phyloP scores from a whole-genome alignment of 768 basidiomycete species.

The Stropharia rugosoannulata region DNA sequence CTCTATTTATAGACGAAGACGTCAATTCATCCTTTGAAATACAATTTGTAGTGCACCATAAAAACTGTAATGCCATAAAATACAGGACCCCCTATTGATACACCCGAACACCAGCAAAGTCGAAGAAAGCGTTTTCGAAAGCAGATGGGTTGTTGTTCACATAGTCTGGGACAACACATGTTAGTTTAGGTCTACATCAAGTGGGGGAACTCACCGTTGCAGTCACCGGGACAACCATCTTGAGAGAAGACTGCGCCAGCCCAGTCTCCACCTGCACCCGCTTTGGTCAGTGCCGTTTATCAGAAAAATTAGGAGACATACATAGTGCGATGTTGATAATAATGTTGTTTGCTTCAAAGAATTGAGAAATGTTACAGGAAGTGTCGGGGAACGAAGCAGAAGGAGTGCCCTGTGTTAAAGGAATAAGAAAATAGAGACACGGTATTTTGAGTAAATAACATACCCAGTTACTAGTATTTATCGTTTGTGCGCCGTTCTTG shows the following conservation, averaged over 20 bases:
- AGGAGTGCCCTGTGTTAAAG: slow-evolving; percentile 46
- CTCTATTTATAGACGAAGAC: not conserved
- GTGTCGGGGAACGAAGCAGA: slow-evolving; percentile 59
- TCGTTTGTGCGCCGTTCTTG: slow-evolving; percentile 31
- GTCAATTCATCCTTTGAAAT: not conserved
- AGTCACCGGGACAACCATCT: slow-evolving; percentile 53
- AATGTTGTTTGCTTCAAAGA: slow-evolving; percentile 59
- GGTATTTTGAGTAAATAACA: slow-evolving; percentile 1
- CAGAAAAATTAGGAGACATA: not conserved
- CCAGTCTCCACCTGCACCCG: slow-evolving; percentile 47
- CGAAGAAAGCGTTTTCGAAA: slow-evolving; percentile 64
- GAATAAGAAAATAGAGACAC: not conserved
- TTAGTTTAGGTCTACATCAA: not conserved
- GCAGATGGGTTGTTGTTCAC: slow-evolving; percentile 61
- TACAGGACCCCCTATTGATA: slow-evolving; percentile 19
- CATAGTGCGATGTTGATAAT: slow-evolving; percentile 51
- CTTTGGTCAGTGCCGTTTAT: not conserved
- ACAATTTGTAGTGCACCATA: not conserved
- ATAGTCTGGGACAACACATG: slow-evolving; percentile 37
- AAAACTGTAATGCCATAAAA: not conserved
- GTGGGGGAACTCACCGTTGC: slow-evolving; percentile 37
- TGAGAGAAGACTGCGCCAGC: slow-evolving; percentile 45
- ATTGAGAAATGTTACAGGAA: slow-evolving; percentile 53
- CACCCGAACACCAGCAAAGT: slow-evolving; percentile 51
- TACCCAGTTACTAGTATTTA: slow-evolving; percentile 57